These are phyloP conservation scores for Brassica balearica DNA, from an alignment of 441 rosid genomes.

Conservation along the genomic window DNA sequence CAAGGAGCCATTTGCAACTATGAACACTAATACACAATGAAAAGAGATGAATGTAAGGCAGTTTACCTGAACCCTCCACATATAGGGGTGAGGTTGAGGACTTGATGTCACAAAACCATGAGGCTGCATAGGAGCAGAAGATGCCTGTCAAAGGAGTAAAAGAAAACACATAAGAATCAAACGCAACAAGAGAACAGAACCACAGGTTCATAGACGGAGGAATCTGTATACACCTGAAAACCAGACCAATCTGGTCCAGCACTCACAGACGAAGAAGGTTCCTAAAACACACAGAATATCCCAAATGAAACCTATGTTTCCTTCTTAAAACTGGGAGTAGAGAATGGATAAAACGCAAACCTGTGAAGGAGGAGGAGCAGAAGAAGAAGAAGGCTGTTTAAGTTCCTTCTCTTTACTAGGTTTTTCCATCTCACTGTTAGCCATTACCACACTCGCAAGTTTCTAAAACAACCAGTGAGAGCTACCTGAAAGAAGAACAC, in stretches of 20 bases:
- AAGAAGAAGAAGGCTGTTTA: not conserved
- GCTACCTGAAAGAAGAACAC: not conserved
- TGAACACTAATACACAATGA: constrained; percentile 1
- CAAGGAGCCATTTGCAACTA: not conserved
- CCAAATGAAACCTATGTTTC: not conserved
- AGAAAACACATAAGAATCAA: too few species aligned
- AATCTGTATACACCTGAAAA: not conserved
- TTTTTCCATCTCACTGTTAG: not conserved
- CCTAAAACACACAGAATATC: constrained; percentile 32
- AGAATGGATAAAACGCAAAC: not conserved
- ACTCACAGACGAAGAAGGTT: constrained; percentile 62
- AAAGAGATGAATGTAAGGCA: not conserved
- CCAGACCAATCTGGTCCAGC: constrained; percentile 90
- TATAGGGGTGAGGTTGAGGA: not conserved
- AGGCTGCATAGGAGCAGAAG: not conserved
- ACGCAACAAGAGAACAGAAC: too few species aligned
- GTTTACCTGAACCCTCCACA: not conserved
- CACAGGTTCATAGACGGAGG: too few species aligned
- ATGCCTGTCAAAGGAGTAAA: not conserved
- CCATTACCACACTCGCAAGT: not conserved
- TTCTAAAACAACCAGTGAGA: not conserved
- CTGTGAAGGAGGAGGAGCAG: not conserved
- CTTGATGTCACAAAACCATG: not conserved
- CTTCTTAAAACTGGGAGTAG: not conserved
- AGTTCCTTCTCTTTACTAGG: not conserved